Conservation (phyloP, 2,329 filamentous ascomycete genomes). For the Diatrype stigma region DNA sequence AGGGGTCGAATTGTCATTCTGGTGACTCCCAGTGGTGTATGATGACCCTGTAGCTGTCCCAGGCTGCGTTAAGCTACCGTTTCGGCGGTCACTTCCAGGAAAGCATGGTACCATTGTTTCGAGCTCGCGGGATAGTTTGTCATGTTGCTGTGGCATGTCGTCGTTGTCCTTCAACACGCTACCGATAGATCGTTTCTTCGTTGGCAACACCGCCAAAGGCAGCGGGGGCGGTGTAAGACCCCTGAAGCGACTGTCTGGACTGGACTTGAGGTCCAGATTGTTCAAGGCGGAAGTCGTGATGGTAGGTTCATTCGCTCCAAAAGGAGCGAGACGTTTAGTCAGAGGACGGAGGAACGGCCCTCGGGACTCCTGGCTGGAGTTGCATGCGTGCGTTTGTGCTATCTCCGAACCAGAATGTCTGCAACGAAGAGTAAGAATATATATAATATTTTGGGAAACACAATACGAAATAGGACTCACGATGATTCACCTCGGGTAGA, state of each 20-base stretch:
- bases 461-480: neutral
- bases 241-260: neutral
- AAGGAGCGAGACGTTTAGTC: neutral
- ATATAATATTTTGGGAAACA: neutral
- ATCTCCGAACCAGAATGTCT: neutral
- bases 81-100: neutral
- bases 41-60: no score
- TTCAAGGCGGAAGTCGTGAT: neutral
- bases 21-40: no score
- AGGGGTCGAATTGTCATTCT: no score
- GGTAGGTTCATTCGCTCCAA: neutral
- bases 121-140: neutral
- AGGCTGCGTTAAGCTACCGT: no score
- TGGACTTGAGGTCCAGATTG: neutral
- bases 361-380: neutral
- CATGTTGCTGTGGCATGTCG: neutral
- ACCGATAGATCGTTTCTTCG: neutral
- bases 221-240: neutral
- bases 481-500: neutral
- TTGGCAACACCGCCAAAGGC: neutral
- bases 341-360: neutral
- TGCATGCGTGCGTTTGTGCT: neutral
- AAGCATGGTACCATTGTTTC: neutral
- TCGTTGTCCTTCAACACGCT: neutral
- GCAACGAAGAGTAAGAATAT: neutral